Base-by-base conservation (phyloP, 352 stramenopile species). In the Phytophthora ohioensis region DNA sequence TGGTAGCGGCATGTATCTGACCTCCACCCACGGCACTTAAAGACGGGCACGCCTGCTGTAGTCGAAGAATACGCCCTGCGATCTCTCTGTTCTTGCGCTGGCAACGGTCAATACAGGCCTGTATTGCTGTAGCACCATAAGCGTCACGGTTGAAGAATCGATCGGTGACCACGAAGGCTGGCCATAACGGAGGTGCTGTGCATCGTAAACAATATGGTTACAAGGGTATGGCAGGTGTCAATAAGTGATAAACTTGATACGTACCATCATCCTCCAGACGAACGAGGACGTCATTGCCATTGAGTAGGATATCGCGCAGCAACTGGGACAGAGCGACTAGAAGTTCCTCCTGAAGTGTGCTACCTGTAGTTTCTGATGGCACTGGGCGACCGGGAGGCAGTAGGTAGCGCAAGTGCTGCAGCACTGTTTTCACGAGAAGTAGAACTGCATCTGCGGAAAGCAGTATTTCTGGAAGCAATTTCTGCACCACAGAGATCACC, bases 211-310 rank as follows among this genome's bases (percentile, higher is more conserved):
- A 21, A 57, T 10, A 32, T 5, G 11, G 41, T 75, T 51, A 79
- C 39, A 36, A 57, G 17, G 31, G 5, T 15, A 6, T 52, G 5
- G 41, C 11, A 48, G 13, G 32, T 21, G 31, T 36, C 10, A 46
- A 30, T 11, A 64, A 32, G 8, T 31, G n/a, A 38, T 10, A 39
- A 34, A 13, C 31, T 64, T n/a, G 51, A 17, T 42, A 59, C 81
- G 45, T 78, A 96, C 88, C 83, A 57, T 90, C 87, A n/a, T 96
- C 87, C 39, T 92, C 82, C 12, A 96, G 75, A 36, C 86, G 87
- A 53, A 96, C 87, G 3, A 96, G 77, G 9, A 91, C 76, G 41
- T 96, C 87, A 36, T 81, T 78, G 30, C 78, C 80, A 52, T 89
- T 89, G 27, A 92, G 67, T 38, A 96, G 48, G 8, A 93, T 67